These are phyloP conservation scores for Ceratobasidium sp. DNA, from an alignment of 1,284 basidiomycete species.

Conservation along the genomic window DNA sequence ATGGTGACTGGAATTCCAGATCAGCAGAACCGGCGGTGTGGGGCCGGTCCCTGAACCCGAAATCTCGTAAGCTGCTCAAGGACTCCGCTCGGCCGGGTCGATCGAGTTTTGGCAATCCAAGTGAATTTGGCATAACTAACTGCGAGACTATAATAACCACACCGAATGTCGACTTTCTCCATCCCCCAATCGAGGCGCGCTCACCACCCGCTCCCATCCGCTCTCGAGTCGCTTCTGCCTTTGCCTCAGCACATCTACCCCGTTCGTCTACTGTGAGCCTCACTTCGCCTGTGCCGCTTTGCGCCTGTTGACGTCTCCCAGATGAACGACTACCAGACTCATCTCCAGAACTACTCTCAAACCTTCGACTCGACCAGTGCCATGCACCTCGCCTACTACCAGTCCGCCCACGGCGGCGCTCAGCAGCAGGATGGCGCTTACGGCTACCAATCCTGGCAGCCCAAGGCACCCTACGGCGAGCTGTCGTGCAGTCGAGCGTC, in stretches of 20 bases:
- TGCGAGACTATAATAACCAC: not conserved
- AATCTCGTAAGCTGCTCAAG: not conserved
- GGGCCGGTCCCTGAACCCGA: not conserved
- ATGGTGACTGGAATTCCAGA: conserved; percentile 3
- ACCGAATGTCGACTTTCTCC: not conserved
- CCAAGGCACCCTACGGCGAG: not conserved
- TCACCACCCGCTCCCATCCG: not conserved
- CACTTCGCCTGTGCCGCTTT: not conserved
- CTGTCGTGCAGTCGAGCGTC: not conserved
- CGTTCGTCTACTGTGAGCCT: not conserved
- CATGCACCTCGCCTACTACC: conserved; percentile 32
- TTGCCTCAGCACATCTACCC: not conserved
- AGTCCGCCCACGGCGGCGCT: not conserved
- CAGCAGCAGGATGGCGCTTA: not conserved
- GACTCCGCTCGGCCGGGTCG: not conserved
- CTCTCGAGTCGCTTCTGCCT: not conserved
- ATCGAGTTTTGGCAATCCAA: conserved; percentile 11
- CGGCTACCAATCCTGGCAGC: not conserved
- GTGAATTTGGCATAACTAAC: not conserved
- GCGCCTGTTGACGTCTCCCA: not conserved
- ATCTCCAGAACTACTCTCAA: conserved; percentile 33
- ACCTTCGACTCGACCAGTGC: conserved; percentile 17
- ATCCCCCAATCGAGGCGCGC: conserved; percentile 1
- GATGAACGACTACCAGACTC: conserved; percentile 40
- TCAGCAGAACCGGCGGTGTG: not conserved